Percentiles rank a stretch among this genome's conserved stretches.
Evolutionary conservation across 768 basidiomycete genomes (phyloP).

Genomic region (Amanita pseudoporphyria): DNA sequence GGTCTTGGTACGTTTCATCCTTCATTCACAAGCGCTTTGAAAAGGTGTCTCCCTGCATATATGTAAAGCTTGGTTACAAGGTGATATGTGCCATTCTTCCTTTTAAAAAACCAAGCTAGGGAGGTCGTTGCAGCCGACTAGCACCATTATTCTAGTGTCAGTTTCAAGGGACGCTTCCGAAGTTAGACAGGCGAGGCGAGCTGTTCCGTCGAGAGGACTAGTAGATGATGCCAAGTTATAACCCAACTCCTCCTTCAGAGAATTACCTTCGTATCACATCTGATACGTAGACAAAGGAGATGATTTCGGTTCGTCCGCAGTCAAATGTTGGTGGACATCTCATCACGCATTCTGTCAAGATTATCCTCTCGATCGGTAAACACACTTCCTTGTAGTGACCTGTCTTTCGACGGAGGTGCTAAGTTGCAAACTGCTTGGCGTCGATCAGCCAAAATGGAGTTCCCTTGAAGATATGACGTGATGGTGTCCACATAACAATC

Average conservation of each 20-base stretch:
- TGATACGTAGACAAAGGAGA: background rate
- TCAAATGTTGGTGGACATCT: background rate
- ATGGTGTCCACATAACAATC: slow-evolving; percentile 8
- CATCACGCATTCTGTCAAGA: background rate
- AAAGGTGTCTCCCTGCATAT: slow-evolving; percentile 19
- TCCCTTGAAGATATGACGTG: slow-evolving; percentile 4
- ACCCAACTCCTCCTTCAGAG: slow-evolving; percentile 12
- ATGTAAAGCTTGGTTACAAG: slow-evolving; percentile 14
- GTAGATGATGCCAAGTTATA: slow-evolving; percentile 10
- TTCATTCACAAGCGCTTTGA: slow-evolving; percentile 36
- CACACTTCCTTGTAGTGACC: background rate
- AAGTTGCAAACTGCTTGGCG: background rate
- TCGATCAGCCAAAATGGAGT: background rate
- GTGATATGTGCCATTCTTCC: slow-evolving; percentile 13
- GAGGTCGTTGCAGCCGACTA: slow-evolving; percentile 8
- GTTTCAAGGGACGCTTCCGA: slow-evolving; percentile 27
- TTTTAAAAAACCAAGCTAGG: slow-evolving; percentile 15
- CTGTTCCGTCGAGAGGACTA: slow-evolving; percentile 26
- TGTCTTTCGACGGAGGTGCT: slow-evolving; percentile 6
- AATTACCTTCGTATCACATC: background rate
- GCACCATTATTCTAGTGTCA: slow-evolving; percentile 1
- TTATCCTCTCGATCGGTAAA: slow-evolving; percentile 6
- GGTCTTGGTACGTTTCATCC: slow-evolving; percentile 88
- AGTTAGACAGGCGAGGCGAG: slow-evolving; percentile 29
- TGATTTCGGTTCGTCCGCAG: background rate